Evolutionary conservation across 371 early-diverging fungal species (phyloP).

Genomic region (Edhazardia aedis): DNA sequence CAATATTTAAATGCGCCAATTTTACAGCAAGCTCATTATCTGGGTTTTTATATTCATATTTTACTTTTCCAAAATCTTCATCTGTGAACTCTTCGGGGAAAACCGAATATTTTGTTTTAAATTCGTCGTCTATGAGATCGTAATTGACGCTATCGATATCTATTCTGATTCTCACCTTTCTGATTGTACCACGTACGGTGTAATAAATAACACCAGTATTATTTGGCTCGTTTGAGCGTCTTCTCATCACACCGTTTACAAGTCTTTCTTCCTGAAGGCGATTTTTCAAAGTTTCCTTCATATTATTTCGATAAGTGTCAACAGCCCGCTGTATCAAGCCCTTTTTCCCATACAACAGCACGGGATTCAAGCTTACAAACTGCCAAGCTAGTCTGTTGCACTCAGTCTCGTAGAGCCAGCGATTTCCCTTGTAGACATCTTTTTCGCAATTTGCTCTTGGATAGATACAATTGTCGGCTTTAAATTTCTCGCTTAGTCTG

Average conservation of each 20-base stretch:
- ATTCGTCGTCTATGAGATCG: conserved; percentile 47
- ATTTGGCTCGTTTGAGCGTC: conserved; percentile 40
- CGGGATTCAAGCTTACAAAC: conserved; percentile 59
- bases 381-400: conserved; percentile 68
- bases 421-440: conserved; percentile 57
- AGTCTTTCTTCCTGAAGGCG: conserved; percentile 59
- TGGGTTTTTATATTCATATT: conserved; percentile 50
- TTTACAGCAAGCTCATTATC: conserved; percentile 56
- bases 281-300: conserved; percentile 56
- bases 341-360: conserved; percentile 58
- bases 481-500: conserved; percentile 53
- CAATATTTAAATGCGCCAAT: conserved; percentile 51
- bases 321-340: conserved; percentile 78
- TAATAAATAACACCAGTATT: conserved; percentile 49
- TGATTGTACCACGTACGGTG: conserved; percentile 46
- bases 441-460: conserved; percentile 55
- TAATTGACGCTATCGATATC: conserved; percentile 49
- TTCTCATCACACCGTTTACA: conserved; percentile 51
- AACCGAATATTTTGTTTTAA: conserved; percentile 50
- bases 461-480: conserved; percentile 59
- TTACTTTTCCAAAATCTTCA: conserved; percentile 47
- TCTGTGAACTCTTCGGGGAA: conserved; percentile 50
- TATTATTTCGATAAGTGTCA: conserved; percentile 65
- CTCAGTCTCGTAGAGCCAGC: conserved; percentile 70
- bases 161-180: conserved; percentile 49